Base-by-base conservation (phyloP, 2,329 filamentous ascomycete genomes). In the Leptodontidium sp. region DNA sequence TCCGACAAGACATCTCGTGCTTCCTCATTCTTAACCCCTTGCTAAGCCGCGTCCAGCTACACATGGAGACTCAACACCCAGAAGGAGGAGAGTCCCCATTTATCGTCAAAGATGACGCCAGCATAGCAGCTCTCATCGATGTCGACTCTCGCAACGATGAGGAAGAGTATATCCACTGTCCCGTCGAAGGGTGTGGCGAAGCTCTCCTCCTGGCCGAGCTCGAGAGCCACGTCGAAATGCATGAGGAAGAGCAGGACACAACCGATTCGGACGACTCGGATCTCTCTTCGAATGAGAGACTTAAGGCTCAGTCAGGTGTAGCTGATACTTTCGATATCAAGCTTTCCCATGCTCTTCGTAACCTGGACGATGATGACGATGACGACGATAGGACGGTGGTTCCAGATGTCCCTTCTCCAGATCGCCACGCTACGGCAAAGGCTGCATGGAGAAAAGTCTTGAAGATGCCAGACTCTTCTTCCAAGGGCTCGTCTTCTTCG, bases 111-210 rank as follows among this genome's bases (percentile, higher is more conserved):
- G 77, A 77, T 14, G 72, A 75, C 67, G 68, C 73, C n/a, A 75
- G 72, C 50, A 63, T 75, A 43, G 70, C 71, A 1, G 73, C 71
- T 15, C 38, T 74, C 1, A 17, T 70, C 21, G 68, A 68, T 9
- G 21, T 65, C 15, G 69, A 72, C 50, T 67, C 71, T 57, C 74
- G 38, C 2, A 57, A 77, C 45, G 78, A 81, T 49, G 70, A 72
- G 8, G 68, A 80, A 17, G 68, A 80, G 15, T 88, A 88, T 74
- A 80, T 83, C 26, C 81, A 84, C 52, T 90, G 88, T 73, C 84
- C 86, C 0, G 72, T 84, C 43, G 83, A 86, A 17, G 85, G 83
- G 26, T 92, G 90, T 75, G 86, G 86, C 40, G 89, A 92, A 76
- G 77, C 82, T n/a, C 77, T 90, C 24, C 78, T 82, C 7, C 74